phyloP scores from a whole-genome alignment of 345 rosid genomes.

The Salix brachista region DNA sequence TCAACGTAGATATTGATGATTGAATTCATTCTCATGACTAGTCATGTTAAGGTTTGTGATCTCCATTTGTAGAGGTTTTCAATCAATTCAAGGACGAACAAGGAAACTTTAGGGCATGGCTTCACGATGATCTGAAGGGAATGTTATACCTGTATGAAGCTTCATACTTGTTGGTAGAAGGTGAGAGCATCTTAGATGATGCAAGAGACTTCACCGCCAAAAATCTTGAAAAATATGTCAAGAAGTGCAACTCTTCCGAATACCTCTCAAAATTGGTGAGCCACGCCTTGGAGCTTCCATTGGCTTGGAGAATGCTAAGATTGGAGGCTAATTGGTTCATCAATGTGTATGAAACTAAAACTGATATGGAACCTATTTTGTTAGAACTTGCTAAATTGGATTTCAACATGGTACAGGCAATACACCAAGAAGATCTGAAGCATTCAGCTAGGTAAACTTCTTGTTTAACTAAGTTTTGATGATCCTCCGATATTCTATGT shows the following conservation, averaged over 20 bases:
- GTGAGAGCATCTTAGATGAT: conserved; percentile 27
- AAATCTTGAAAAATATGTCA: conserved; percentile 20
- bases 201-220: conserved; percentile 18
- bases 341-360: conserved; percentile 19
- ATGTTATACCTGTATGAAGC: conserved; percentile 36
- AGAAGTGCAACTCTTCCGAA: neutral
- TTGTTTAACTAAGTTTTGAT: too few species aligned
- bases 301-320: conserved; percentile 26
- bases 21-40: too few species aligned
- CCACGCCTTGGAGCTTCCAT: conserved; percentile 38
- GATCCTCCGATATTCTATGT: neutral
- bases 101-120: too few species aligned
- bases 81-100: too few species aligned
- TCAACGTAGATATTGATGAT: too few species aligned
- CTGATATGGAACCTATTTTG: conserved; percentile 18
- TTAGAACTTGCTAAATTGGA: conserved; percentile 34
- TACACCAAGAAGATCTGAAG: conserved; percentile 36
- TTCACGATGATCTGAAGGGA: conserved; percentile 3
- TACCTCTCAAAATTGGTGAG: conserved; percentile 18
- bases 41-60: too few species aligned
- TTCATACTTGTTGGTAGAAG: conserved; percentile 21
- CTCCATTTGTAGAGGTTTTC: too few species aligned
- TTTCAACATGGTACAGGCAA: conserved; percentile 30
- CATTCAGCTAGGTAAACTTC: conserved; percentile 17
- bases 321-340: conserved; percentile 38